These are phyloP conservation scores for Pluteus cervinus DNA, from an alignment of 768 basidiomycete genomes.

Conservation along the genomic window DNA sequence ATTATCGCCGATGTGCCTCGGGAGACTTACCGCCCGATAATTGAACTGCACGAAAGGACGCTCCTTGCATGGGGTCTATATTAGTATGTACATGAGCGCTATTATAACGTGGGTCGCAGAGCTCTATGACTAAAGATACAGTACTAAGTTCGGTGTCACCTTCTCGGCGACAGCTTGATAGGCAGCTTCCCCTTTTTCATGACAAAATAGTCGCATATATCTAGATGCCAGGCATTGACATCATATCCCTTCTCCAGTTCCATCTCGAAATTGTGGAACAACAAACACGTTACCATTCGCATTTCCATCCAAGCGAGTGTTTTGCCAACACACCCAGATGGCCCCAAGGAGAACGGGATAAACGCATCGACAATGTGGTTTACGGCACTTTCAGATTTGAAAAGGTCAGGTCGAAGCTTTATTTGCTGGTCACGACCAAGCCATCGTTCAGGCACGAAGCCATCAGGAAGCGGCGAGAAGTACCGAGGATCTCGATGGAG, in stretches of 20 bases:
- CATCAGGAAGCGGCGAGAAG: conserved; percentile 38
- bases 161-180: conserved; percentile 25
- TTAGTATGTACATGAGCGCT: no score
- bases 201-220: conserved; percentile 29
- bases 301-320: conserved; percentile 35
- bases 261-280: conserved; percentile 34
- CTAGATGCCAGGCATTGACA: conserved; percentile 22
- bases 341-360: conserved; percentile 37
- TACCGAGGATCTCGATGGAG: conserved; percentile 40
- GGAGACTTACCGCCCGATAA: no score
- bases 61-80: no score
- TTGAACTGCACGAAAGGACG: no score
- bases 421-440: conserved; percentile 15
- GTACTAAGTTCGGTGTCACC: conserved; percentile 9
- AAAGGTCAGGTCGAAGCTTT: conserved; percentile 25
- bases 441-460: conserved; percentile 39
- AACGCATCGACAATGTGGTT: conserved; percentile 26
- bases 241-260: conserved; percentile 25
- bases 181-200: conserved; percentile 24
- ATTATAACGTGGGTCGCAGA: no score
- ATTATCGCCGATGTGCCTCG: no score
- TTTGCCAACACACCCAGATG: conserved; percentile 36
- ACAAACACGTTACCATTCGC: conserved; percentile 28
- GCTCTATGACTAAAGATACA: no score
- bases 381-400: conserved; percentile 14